phyloP scores from a whole-genome alignment of 305 asterid genomes.

The Fraxinus greggii region DNA sequence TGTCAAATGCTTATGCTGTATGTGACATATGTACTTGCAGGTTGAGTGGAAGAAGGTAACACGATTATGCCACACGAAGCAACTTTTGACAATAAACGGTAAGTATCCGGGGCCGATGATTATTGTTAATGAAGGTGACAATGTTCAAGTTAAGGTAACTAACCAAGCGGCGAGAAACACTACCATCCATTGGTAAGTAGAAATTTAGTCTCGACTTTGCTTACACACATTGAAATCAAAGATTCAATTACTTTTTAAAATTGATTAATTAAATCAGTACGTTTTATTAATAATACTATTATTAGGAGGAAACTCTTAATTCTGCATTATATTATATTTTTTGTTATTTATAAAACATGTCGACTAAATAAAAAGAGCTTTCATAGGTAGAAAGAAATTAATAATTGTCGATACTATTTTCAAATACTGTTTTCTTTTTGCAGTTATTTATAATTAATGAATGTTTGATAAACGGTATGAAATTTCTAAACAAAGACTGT shows the following conservation, averaged over 20 bases:
- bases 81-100: constrained; percentile 56
- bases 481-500: background rate
- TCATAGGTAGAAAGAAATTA: background rate
- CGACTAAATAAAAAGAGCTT: background rate
- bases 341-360: background rate
- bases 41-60: constrained; percentile 59
- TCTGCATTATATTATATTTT: background rate
- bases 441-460: background rate
- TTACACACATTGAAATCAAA: background rate
- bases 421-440: background rate
- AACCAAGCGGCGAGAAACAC: constrained; percentile 56
- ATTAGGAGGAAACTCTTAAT: background rate
- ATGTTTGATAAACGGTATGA: background rate
- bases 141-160: constrained; percentile 53
- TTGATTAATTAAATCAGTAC: background rate
- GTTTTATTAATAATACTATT: background rate
- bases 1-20: background rate
- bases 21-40: constrained; percentile 32
- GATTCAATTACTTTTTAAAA: background rate
- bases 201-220: background rate
- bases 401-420: background rate
- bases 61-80: constrained; percentile 55
- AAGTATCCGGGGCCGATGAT: constrained; percentile 74
- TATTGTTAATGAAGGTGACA: constrained; percentile 70
- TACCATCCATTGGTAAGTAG: constrained; percentile 67